These are phyloP conservation scores for Ustilago nuda DNA, from an alignment of 1,284 basidiomycete species.

Conservation along the genomic window DNA sequence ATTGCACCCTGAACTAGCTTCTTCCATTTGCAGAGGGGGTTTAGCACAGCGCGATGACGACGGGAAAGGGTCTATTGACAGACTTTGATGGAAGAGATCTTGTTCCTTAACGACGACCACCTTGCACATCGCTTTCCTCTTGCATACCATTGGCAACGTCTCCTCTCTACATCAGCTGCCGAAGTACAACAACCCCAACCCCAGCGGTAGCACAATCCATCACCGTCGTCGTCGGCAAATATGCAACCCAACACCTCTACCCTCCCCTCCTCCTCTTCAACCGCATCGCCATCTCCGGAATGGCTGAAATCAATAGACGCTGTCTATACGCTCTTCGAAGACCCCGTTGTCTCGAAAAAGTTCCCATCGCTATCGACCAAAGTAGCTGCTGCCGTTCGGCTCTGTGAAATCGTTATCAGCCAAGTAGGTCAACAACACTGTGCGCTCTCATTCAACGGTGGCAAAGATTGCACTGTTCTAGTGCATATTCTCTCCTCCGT, in stretches of 20 bases:
- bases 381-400: slow-evolving; percentile 49
- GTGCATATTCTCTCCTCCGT: slow-evolving; percentile 85
- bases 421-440: slow-evolving; percentile 58
- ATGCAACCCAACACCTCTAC: slow-evolving; percentile 23
- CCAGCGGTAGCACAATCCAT: too few relatives aligned
- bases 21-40: background rate
- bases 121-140: background rate
- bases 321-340: slow-evolving; percentile 62
- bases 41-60: background rate
- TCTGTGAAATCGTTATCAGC: slow-evolving; percentile 59
- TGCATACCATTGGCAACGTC: background rate
- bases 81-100: background rate
- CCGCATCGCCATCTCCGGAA: slow-evolving; percentile 12
- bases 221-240: background rate
- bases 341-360: slow-evolving; percentile 4
- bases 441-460: slow-evolving; percentile 90
- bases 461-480: slow-evolving; percentile 94
- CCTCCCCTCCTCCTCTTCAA: slow-evolving; percentile 1
- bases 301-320: slow-evolving; percentile 66
- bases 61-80: slow-evolving; percentile 7
- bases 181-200: too few relatives aligned
- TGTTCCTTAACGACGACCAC: background rate
- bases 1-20: slow-evolving; percentile 16
- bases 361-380: slow-evolving; percentile 49
- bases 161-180: background rate